A percentile compares a stretch with the other conserved stretches of the same genome.
phyloP scores from a whole-genome alignment of 352 stramenopile species.

The Halophytophthora polymorphica region DNA sequence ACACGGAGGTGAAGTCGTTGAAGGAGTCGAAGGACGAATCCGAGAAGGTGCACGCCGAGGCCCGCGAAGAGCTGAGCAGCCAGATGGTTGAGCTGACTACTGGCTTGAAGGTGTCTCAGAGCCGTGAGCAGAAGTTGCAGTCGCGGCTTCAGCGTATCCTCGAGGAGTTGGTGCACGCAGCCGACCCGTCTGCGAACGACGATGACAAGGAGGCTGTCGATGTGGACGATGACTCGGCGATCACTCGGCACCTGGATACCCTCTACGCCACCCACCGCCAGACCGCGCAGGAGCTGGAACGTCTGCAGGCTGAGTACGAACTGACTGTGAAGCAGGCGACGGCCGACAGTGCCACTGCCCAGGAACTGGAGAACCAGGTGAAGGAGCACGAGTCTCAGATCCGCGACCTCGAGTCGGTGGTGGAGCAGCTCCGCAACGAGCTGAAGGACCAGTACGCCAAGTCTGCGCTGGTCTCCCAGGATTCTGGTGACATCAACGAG shows the following conservation, averaged over 20 bases:
- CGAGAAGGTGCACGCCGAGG: conserved; percentile 23
- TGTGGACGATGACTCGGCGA: conserved; percentile 26
- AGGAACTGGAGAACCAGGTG: conserved; percentile 37
- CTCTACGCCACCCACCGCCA: conserved; percentile 35
- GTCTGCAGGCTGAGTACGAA: conserved; percentile 46
- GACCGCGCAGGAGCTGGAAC: conserved; percentile 36
- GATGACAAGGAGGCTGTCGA: conserved; percentile 24
- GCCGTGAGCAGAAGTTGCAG: conserved; percentile 47
- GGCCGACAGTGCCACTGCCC: conserved; percentile 26
- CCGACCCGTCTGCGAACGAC: conserved; percentile 19
- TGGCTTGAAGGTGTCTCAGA: conserved; percentile 35
- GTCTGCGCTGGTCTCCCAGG: conserved; percentile 33
- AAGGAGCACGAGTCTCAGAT: conserved; percentile 44
- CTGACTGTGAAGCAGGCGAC: conserved; percentile 32
- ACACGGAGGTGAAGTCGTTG: conserved; percentile 29
- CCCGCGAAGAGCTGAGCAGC: conserved; percentile 17
- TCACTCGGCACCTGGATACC: conserved; percentile 30
- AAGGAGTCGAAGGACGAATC: conserved; percentile 28
- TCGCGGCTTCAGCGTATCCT: conserved; percentile 38
- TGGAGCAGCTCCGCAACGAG: conserved; percentile 34
- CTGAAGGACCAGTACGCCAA: conserved; percentile 51
- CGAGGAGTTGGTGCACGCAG: conserved; percentile 35
- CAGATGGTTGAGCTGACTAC: conserved; percentile 33
- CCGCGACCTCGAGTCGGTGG: conserved; percentile 40
- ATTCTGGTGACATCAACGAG: conserved; percentile 43